Evolutionary conservation across 306 rosid species (phyloP).

Genomic region (Vigna nakashimae): DNA sequence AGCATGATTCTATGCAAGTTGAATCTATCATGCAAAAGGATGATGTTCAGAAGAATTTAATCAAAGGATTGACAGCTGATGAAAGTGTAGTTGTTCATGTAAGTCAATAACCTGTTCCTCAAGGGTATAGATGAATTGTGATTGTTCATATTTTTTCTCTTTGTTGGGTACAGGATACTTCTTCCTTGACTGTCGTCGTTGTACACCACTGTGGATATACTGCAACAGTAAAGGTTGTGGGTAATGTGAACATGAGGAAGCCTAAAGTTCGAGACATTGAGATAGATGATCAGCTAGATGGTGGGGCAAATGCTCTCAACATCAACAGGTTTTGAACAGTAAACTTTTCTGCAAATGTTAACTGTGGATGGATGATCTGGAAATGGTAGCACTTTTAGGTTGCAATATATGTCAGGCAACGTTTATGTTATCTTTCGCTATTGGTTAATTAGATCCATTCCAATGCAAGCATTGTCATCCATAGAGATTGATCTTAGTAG

Average conservation of each 20-base stretch:
- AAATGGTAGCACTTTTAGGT: conserved; percentile 19
- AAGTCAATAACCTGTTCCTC: conserved; percentile 48
- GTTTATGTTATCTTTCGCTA: background rate
- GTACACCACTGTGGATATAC: conserved; percentile 89
- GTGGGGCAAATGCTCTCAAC: conserved; percentile 95
- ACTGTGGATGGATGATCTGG: conserved; percentile 7
- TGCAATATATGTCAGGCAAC: background rate
- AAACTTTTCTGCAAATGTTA: conserved; percentile 1
- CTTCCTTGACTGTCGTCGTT: conserved; percentile 69
- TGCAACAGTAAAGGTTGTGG: conserved; percentile 78
- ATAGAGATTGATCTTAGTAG: background rate
- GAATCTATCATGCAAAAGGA: conserved; percentile 49
- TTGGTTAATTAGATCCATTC: background rate
- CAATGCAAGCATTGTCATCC: background rate
- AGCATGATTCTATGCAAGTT: conserved; percentile 24
- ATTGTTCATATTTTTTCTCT: conserved; percentile 6
- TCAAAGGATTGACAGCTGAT: conserved; percentile 93
- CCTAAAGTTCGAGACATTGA: conserved; percentile 64
- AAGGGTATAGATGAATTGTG: conserved; percentile 14
- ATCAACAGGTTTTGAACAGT: conserved; percentile 75
- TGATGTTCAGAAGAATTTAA: conserved; percentile 64
- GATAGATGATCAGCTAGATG: conserved; percentile 84
- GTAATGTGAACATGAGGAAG: conserved; percentile 62
- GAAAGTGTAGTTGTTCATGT: conserved; percentile 88
- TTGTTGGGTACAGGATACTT: conserved; percentile 68